phyloP scores from a whole-genome alignment of 1,284 basidiomycete genomes.

The Filobasidium uniguttulatum region DNA sequence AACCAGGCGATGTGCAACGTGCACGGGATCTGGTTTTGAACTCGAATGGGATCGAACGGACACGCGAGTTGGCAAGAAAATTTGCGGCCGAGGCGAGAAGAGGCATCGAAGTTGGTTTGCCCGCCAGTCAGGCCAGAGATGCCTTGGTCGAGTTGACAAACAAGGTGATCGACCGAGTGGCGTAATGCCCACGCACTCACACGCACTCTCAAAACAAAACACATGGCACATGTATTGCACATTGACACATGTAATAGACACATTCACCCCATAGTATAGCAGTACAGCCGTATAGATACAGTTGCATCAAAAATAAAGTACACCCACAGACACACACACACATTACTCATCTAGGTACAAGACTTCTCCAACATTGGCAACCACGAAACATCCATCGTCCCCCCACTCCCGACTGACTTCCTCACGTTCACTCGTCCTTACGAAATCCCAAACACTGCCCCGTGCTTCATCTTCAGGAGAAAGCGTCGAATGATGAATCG shows the following conservation, averaged over 20 bases:
- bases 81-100: constrained; percentile 67
- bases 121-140: constrained; percentile 63
- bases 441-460: constrained; percentile 30
- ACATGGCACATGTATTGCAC: no score
- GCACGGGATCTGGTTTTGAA: constrained; percentile 58
- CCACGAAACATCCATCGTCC: constrained; percentile 27
- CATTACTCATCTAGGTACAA: constrained; percentile 15
- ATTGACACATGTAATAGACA: no score
- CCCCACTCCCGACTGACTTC: constrained; percentile 24
- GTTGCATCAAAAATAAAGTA: no score
- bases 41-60: constrained; percentile 66
- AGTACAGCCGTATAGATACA: no score
- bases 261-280: no score
- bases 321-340: no score
- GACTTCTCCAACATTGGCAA: constrained; percentile 32
- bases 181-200: no score
- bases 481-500: constrained; percentile 38
- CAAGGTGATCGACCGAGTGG: constrained; percentile 36
- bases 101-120: constrained; percentile 51
- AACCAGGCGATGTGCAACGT: constrained; percentile 69
- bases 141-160: constrained; percentile 45
- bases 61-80: constrained; percentile 58
- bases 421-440: constrained; percentile 21
- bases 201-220: no score
- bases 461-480: constrained; percentile 32